Evolutionary conservation across 2,329 filamentous ascomycete genomes (phyloP).

Genomic region (Fusarium haematococcum): DNA sequence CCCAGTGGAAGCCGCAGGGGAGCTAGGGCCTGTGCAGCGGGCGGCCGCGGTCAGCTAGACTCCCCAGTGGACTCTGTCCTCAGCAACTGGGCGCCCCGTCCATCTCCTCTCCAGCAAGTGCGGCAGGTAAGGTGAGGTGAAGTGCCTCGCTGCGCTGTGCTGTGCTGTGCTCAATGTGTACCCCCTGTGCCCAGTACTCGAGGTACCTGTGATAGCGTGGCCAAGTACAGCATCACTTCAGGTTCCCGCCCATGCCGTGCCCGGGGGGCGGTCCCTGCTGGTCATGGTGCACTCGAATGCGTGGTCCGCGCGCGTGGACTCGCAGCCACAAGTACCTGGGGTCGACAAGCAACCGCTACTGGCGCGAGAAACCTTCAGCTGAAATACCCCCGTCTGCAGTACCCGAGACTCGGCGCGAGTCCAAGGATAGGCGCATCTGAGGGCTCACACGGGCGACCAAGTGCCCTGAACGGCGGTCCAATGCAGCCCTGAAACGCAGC

Average conservation of each 20-base stretch:
- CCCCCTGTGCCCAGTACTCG: not conserved
- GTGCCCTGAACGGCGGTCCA: slow-evolving; percentile 6
- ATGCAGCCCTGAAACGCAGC: slow-evolving; percentile 24
- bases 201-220: slow-evolving; percentile 4
- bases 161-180: not conserved
- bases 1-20: slow-evolving; percentile 4
- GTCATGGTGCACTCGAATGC: slow-evolving; percentile 10
- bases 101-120: not conserved
- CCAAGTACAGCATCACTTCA: slow-evolving; percentile 1
- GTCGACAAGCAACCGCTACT: slow-evolving; percentile 22
- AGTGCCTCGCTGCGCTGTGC: not conserved
- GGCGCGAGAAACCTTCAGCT: slow-evolving; percentile 6
- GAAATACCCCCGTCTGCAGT: slow-evolving; percentile 1
- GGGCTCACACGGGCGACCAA: not conserved
- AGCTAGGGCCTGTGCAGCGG: slow-evolving; percentile 12
- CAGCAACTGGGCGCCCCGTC: not conserved
- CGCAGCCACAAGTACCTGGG: slow-evolving; percentile 28
- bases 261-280: slow-evolving; percentile 17
- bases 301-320: slow-evolving; percentile 32
- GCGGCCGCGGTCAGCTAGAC: slow-evolving; percentile 4
- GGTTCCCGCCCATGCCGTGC: slow-evolving; percentile 5
- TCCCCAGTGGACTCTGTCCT: slow-evolving; percentile 7
- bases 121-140: not conserved
- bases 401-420: not conserved
- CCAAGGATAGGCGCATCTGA: slow-evolving; percentile 1